Base-by-base conservation (phyloP, 2,329 filamentous ascomycete genomes). In the Fusarium secorum region DNA sequence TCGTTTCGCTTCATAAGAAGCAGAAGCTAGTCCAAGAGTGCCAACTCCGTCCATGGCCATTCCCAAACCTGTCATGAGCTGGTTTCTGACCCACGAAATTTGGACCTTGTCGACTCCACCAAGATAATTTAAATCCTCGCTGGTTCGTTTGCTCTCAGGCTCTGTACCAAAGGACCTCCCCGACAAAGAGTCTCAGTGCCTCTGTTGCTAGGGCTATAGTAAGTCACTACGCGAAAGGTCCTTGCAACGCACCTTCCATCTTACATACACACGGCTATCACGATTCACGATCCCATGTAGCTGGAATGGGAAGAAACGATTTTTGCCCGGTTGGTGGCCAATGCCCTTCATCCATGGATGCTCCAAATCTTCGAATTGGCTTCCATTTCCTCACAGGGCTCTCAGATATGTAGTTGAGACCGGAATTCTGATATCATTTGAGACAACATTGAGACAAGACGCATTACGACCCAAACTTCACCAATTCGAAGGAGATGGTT, bases 31-130 rank as follows among this genome's bases (percentile, higher is more conserved):
- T 62, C 45, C 38, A 32, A 51, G 62, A 66, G 46, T 55, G 38
- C 51, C 49, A 32, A 42, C 41, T 65, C 41, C 42, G 45, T 54
- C 51, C 30, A 60, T 57, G 42, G 30, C 32, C 49, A 55, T 54
- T 45, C 39, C 57, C 66, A 64, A 67, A 56, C 58, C 49, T 70
- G 51, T 38, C 57, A 30, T 55, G 62, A 72, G 66, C 66, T 70
- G 70, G 70, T 72, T 71, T 66, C 58, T 64, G 51, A 45, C 63
- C 60, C 69, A 64, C 55, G 52, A 64, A 26, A 33, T 64, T 54
- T 60, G 36, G 35, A 22, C 66, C 69, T 60, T 58, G 65, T 64
- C 26, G 44, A 41, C 54, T 67, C 69, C 69, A 72, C 70, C 53
- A 56, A 51, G 52, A 49, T 56, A 65, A 70, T 70, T 59, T 63